Base-by-base conservation (phyloP, 441 rosid species). In the Eutrema salsugineum region DNA sequence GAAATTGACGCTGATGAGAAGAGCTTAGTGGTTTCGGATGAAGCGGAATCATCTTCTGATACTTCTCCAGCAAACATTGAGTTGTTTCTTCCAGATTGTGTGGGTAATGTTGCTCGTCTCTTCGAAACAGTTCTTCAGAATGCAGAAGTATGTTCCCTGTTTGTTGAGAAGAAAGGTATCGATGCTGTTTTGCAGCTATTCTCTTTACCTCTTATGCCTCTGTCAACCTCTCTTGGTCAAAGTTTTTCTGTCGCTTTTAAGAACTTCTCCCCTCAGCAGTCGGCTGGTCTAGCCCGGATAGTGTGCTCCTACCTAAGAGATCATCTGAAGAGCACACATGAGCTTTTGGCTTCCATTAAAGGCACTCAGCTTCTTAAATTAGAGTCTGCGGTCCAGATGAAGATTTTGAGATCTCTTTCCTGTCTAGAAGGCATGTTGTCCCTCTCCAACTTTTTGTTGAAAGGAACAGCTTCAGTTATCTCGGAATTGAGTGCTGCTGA, bases 111-210 rank as follows among this genome's bases (percentile, higher is more conserved):
- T 74, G 88, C 93, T 72, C 95, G 94, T 48, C 97, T 95, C 73
- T 93, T 95, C 75, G 99, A 95, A 77, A 87, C 97, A 50, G 83
- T 95, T 77, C 97, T 95, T 83, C 98, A 95, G 83, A 96, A 96
- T 85, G 95, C 97, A 22, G 98, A 93, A 68, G 90, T 94, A 33
- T 96, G 98, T 56, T 93, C 93, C 42, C 80, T 91, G 43, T 96
- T 96, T 86, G 88, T 96, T 71, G 98, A 96, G 83, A 96, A 85
- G 86, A 89, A 86, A 79, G 99, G 99, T 48, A 84, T 91, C 70
- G 97, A 96, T 84, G 87, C 87, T 71, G 89, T 91, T 72, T 77
- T 96, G 73, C 86, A 82, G 83, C 78, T 95, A 72, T 81, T 91
- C 79, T 77, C 87, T 57, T 82, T 93, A 86, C 97, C 97, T 42